A percentile compares a stretch with the other conserved stretches of the same genome.
Conservation (phyloP, 768 basidiomycete species). For the Mycena pura region DNA sequence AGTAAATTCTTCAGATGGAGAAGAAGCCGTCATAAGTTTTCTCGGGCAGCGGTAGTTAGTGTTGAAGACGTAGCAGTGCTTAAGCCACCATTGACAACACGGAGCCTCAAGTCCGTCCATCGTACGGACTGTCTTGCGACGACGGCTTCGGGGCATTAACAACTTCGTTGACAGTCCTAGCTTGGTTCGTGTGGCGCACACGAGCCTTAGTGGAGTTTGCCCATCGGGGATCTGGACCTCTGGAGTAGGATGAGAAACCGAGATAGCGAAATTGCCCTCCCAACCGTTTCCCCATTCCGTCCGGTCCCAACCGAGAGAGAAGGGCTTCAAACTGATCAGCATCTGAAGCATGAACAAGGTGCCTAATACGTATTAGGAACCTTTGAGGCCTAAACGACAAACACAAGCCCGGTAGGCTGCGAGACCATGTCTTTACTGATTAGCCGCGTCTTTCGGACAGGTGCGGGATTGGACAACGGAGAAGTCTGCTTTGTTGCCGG, state of each 20-base stretch:
- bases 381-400: slow-evolving; percentile 44
- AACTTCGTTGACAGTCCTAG: slow-evolving; percentile 77
- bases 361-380: slow-evolving; percentile 54
- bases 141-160: slow-evolving; percentile 72
- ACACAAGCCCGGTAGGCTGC: slow-evolving; percentile 84
- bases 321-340: slow-evolving; percentile 88
- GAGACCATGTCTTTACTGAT: slow-evolving; percentile 93
- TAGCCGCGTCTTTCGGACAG: slow-evolving; percentile 61
- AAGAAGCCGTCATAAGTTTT: slow-evolving; percentile 61
- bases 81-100: slow-evolving; percentile 82
- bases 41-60: slow-evolving; percentile 77
- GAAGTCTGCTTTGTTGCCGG: slow-evolving; percentile 39
- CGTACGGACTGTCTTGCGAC: slow-evolving; percentile 51
- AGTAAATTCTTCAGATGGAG: slow-evolving; percentile 60
- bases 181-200: slow-evolving; percentile 70
- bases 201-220: slow-evolving; percentile 86
- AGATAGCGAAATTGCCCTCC: slow-evolving; percentile 63
- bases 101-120: slow-evolving; percentile 59
- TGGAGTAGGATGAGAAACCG: slow-evolving; percentile 35
- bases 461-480: slow-evolving; percentile 39
- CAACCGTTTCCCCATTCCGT: slow-evolving; percentile 87
- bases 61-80: slow-evolving; percentile 79
- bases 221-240: slow-evolving; percentile 92
- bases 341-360: slow-evolving; percentile 90
- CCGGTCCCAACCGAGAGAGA: slow-evolving; percentile 87